These are phyloP conservation scores for Diplosphaera chodatii DNA, from an alignment of 139 green algal genomes.

Conservation along the genomic window DNA sequence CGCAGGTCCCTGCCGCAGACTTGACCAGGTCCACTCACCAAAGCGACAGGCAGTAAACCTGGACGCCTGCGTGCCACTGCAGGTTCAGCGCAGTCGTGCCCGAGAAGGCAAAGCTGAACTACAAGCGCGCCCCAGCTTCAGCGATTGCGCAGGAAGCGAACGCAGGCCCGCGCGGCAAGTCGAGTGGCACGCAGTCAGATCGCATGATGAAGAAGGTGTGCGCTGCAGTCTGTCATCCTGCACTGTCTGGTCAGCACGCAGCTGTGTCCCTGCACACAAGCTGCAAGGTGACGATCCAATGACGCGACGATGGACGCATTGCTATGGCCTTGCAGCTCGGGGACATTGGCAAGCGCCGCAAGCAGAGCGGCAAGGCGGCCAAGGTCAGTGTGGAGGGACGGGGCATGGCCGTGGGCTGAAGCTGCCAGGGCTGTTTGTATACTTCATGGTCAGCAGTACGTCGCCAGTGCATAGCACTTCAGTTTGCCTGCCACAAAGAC, in stretches of 20 bases:
- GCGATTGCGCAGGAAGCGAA: not conserved
- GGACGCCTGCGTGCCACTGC: not conserved
- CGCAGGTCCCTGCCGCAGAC: too few species aligned
- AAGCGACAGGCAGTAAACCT: too few species aligned
- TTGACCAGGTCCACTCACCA: too few species aligned
- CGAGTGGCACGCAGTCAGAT: not conserved
- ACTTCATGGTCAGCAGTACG: too few species aligned
- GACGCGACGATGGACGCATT: too few species aligned
- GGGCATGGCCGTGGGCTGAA: slow-evolving; percentile 20
- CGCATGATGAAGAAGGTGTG: not conserved
- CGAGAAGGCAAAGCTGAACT: not conserved
- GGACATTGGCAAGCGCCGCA: slow-evolving; percentile 2
- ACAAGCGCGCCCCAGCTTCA: not conserved
- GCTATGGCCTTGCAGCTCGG: slow-evolving; percentile 16
- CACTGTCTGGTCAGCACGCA: too few species aligned
- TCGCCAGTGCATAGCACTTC: too few species aligned
- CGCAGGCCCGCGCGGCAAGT: not conserved
- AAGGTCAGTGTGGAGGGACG: slow-evolving; percentile 36
- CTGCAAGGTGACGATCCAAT: too few species aligned
- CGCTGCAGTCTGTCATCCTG: too few species aligned
- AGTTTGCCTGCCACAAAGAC: too few species aligned
- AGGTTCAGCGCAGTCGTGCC: not conserved
- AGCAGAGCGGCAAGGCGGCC: slow-evolving; percentile 18
- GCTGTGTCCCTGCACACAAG: too few species aligned
- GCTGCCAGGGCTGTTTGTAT: too few species aligned